A percentile compares a stretch with the other conserved stretches of the same genome.
Conservation (phyloP, 176 grass and related monocot genomes). For the Dendrocalamus sinicus region DNA sequence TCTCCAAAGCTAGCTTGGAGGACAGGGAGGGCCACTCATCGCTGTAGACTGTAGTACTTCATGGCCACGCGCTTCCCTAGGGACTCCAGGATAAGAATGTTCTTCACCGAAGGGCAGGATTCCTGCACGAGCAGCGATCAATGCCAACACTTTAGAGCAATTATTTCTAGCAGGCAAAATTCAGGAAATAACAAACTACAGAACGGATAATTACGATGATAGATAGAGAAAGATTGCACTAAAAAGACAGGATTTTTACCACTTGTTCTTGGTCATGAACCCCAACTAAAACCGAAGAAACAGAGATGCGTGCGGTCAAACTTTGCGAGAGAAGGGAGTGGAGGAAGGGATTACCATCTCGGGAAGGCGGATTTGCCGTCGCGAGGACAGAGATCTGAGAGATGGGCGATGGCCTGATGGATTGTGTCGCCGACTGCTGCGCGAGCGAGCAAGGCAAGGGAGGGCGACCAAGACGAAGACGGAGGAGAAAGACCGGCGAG, state of each 20-base stretch:
- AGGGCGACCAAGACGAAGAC: not conserved
- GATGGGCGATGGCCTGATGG: not conserved
- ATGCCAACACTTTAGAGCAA: not conserved
- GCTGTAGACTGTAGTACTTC: conserved; percentile 64
- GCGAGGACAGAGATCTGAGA: not conserved
- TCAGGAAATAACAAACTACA: not conserved
- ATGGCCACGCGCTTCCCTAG: conserved; percentile 69
- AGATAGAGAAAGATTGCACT: not conserved
- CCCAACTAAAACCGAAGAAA: conserved; percentile 23
- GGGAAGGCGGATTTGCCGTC: not conserved
- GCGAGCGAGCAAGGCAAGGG: not conserved
- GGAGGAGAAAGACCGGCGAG: not conserved
- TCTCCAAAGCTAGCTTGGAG: conserved; percentile 72
- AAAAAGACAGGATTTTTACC: conserved; percentile 1
- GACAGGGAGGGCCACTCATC: conserved; percentile 60
- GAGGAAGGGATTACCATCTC: conserved; percentile 32
- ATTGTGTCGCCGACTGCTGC: conserved; percentile 26
- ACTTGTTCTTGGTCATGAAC: conserved; percentile 10
- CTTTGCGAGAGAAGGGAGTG: not conserved
- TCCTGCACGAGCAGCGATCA: conserved; percentile 35
- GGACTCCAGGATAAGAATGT: conserved; percentile 68
- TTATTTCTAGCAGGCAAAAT: not conserved
- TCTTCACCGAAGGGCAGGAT: conserved; percentile 61
- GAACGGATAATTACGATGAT: not conserved
- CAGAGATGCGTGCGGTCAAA: not conserved